Base-by-base conservation (phyloP, 306 rosid genomes). In the Vigna unguiculata region DNA sequence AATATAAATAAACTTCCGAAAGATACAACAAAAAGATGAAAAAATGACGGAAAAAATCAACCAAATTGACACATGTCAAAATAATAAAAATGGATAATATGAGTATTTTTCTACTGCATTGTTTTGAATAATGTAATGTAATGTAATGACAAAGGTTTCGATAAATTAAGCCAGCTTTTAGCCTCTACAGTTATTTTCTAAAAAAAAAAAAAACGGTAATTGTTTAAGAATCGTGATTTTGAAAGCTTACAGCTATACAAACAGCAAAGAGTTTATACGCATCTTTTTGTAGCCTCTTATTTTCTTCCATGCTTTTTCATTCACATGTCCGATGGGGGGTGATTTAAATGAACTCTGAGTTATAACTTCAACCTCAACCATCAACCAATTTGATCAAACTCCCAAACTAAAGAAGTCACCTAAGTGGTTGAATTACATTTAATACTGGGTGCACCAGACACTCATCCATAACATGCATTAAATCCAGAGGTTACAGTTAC, bases 371-470 rank as follows among this genome's bases (percentile, higher is more conserved):
- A 49, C 41, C 66, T 66, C 58, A 83, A 79, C 83, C 40, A 54
- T 74, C 78, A 83, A 74, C 74, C 34, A 78, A 67, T 82, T 41
- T 36, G 57, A 77, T 72, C 78, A 49, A 25, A 40, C 20, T 34
- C 60, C 52, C 38, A 41, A 57, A 28, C 45, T 47, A 45, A 75
- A 75, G 68, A 64, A 20, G 54, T 53, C 54, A 57, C 60, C 14
- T 15, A 24, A 68, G 75, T 84, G 6, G 80, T 63, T 77, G 83
- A 6, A 58, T 81, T 45, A 69, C 74, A 79, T 72, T 76, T 40
- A 75, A 70, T 77, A 73, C 60, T 63, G 20, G 63, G 65, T 25
- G 32, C 61, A 24, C 80, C 47, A 53, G 60, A 16, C 40, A 47
- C 32, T 34, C 16, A 52, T 41, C 4, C 13, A 12, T 78, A 17